Base-by-base conservation (phyloP, 495 filamentous ascomycete genomes). In the Hapsidospora chrysogenum region DNA sequence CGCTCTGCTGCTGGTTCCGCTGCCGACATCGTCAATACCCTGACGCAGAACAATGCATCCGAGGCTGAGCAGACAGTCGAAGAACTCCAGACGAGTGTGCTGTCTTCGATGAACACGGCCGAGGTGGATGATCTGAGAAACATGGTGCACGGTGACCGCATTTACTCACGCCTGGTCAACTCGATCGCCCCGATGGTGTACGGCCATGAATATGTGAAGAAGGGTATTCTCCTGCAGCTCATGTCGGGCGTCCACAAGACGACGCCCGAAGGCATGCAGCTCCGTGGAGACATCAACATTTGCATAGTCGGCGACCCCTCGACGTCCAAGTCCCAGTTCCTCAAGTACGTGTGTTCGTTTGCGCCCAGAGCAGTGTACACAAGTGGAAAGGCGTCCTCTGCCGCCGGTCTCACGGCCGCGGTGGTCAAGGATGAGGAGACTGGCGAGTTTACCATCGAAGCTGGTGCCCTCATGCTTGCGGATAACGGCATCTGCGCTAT, bases 371-470 rank as follows among this genome's bases (percentile, higher is more conserved):
- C 89, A 3, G 86, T 99, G 36, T 99, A 99, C 51, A 99, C 89
- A 16, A 93, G 85, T 21, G 89, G 89, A 41, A 99, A 99, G 59
- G 89, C 89, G 8, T 96, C 92, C 9, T 95, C 89, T 0, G 89
- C 89, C 10, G 89, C 89, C 36, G 89, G 89, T 80, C 74, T 99
- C 38, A 99, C 89, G 2, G 89, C 89, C 9, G 87, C 92, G 0
- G 89, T 99, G 2, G 80, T 96, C 31, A 96, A 95, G 48, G 89
- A 97, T 50, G 84, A 94, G 41, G 89, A 97, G 53, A 96, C 92
- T 9, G 92, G 92, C 33, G 89, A 99, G 45, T 94, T 92, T 56
- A 99, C 89, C 20, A 99, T 99, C 42, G 89, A 99, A 60, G 89
- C 89, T 4, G 89, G 89, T 61, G 89, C 89, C 22, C 70, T 99